phyloP scores from a whole-genome alignment of 345 rosid species.

The Citrus trifoliata region DNA sequence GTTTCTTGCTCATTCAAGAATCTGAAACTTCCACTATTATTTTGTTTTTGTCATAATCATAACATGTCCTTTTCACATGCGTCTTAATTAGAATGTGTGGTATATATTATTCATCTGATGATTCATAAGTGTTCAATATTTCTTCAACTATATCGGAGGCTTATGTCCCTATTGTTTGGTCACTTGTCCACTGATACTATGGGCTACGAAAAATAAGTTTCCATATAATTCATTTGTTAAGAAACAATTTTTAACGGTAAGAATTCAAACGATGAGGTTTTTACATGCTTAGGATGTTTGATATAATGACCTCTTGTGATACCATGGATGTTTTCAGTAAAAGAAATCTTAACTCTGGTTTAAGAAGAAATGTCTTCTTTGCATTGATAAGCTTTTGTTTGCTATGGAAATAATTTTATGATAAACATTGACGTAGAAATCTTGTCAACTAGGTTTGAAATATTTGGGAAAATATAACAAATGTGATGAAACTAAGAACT shows the following conservation, averaged over 20 bases:
- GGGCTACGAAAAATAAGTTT: not conserved
- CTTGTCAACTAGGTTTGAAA: too few relatives aligned
- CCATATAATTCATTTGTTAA: not conserved
- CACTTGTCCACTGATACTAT: not conserved
- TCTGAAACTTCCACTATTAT: not conserved
- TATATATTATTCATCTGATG: not conserved
- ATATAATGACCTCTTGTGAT: too few relatives aligned
- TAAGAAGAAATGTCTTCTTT: too few relatives aligned
- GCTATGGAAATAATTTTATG: too few relatives aligned
- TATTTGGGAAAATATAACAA: too few relatives aligned
- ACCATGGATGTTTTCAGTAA: too few relatives aligned
- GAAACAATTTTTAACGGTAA: not conserved
- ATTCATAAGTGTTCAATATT: not conserved
- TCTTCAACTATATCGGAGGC: not conserved
- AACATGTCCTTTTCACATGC: not conserved
- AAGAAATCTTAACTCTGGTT: too few relatives aligned
- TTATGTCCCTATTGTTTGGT: not conserved
- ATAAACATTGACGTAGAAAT: too few relatives aligned
- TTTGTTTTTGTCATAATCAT: not conserved
- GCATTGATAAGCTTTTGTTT: too few relatives aligned
- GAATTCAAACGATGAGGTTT: not conserved
- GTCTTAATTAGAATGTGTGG: not conserved
- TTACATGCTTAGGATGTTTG: too few relatives aligned
- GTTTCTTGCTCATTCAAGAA: not conserved
- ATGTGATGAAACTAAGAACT: too few relatives aligned